Conservation (phyloP, 2,329 filamentous ascomycete species). For the Ilyonectria robusta region DNA sequence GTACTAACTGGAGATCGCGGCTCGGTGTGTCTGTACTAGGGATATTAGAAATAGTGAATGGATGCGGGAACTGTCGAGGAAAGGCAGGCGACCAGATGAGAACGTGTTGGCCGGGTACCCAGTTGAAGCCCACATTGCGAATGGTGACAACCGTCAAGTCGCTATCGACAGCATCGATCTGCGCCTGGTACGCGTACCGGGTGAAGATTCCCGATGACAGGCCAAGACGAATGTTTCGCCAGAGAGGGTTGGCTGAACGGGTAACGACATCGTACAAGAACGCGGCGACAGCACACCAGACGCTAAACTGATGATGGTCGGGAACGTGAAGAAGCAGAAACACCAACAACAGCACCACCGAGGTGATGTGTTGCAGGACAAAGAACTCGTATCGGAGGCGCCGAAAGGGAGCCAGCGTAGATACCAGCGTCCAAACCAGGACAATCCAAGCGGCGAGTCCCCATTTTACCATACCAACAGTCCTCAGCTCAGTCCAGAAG, state of each 20-base stretch:
- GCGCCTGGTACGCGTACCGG: constrained; percentile 40
- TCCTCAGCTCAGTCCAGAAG: constrained; percentile 45
- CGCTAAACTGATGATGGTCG: constrained; percentile 45
- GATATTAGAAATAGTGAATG: constrained; percentile 43
- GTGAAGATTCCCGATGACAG: constrained; percentile 30
- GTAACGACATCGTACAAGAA: constrained; percentile 46
- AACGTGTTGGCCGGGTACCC: constrained; percentile 46
- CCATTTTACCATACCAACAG: constrained; percentile 45
- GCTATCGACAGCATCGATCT: constrained; percentile 35
- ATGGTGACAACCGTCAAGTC: constrained; percentile 42
- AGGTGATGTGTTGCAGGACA: constrained; percentile 46
- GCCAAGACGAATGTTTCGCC: constrained; percentile 42
- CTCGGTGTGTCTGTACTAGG: constrained; percentile 16
- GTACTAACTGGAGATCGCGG: constrained; percentile 40
- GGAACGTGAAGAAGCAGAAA: constrained; percentile 46
- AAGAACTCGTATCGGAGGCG: constrained; percentile 48
- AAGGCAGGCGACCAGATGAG: constrained; percentile 46
- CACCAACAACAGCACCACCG: constrained; percentile 39
- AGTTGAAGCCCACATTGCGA: constrained; percentile 39
- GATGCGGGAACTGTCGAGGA: constrained; percentile 43
- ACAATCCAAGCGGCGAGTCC: constrained; percentile 47
- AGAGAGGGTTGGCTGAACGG: constrained; percentile 45
- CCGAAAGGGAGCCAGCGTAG: constrained; percentile 43
- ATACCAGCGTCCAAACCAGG: constrained; percentile 44
- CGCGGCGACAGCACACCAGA: constrained; percentile 47